Evolutionary conservation across 1,284 basidiomycete genomes (phyloP).

Genomic region (Xerocomus amazonicus): DNA sequence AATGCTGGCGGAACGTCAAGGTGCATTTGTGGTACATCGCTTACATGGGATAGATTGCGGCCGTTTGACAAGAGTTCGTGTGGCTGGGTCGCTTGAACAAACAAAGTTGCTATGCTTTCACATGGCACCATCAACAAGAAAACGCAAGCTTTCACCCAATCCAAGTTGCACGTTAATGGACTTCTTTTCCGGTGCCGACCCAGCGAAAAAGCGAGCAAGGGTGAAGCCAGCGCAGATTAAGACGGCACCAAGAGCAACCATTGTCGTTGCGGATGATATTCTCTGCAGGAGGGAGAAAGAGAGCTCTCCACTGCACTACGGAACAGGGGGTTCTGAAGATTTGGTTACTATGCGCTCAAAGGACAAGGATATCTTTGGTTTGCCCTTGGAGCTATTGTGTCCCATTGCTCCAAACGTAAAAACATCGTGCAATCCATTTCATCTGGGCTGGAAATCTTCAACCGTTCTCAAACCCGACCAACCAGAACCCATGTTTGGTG

Average conservation of each 20-base stretch:
- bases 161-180: slow-evolving; percentile 45
- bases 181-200: slow-evolving; percentile 42
- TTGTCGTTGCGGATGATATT: slow-evolving; percentile 53
- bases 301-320: neutral
- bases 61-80: no score
- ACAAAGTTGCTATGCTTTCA: no score
- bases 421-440: neutral
- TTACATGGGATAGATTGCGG: no score
- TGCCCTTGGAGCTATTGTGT: slow-evolving; percentile 28
- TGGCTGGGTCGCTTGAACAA: no score
- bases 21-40: no score
- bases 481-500: slow-evolving; percentile 18
- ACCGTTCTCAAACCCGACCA: slow-evolving; percentile 1
- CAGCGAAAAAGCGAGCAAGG: slow-evolving; percentile 23
- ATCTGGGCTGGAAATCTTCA: neutral
- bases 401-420: neutral
- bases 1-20: no score
- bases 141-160: slow-evolving; percentile 36
- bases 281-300: slow-evolving; percentile 3
- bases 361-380: slow-evolving; percentile 27
- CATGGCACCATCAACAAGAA: slow-evolving; percentile 39
- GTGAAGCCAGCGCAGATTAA: slow-evolving; percentile 3
- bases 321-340: neutral
- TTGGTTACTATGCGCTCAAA: neutral
- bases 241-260: slow-evolving; percentile 38